Conservation (phyloP, 2,329 filamentous ascomycete genomes). For the Waltergamsia citrina region DNA sequence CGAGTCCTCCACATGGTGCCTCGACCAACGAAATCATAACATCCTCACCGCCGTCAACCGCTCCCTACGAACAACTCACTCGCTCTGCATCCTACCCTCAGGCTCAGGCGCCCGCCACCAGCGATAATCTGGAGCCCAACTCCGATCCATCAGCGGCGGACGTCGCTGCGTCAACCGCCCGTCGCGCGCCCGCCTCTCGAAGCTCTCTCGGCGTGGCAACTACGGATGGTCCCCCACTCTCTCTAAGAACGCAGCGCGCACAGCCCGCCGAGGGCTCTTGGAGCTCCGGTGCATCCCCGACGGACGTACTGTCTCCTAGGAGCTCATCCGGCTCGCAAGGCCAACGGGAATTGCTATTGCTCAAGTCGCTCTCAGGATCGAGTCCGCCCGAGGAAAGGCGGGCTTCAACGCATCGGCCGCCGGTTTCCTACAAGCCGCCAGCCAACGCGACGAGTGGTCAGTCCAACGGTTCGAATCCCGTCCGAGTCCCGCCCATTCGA, state of each 20-base stretch:
- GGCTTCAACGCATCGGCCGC: conserved; percentile 29
- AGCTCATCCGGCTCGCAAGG: conserved; percentile 18
- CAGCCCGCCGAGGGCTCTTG: conserved; percentile 12
- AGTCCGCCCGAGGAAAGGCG: conserved; percentile 34
- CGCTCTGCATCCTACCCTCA: conserved; percentile 2
- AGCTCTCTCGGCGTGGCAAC: conserved; percentile 23
- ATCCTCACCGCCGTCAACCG: background rate
- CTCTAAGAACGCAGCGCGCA: conserved; percentile 20
- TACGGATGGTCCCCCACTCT: conserved; percentile 18
- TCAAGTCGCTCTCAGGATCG: conserved; percentile 28
- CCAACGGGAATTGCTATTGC: conserved; percentile 37
- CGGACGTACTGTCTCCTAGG: conserved; percentile 4
- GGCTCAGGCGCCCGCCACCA: background rate
- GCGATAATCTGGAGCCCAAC: conserved; percentile 6
- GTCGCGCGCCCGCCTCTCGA: conserved; percentile 27
- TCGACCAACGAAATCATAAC: conserved; percentile 3
- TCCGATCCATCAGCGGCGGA: conserved; percentile 13
- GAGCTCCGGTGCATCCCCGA: background rate
- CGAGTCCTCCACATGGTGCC: conserved; percentile 1
- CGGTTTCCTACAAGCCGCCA: conserved; percentile 39
- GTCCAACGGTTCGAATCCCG: conserved; percentile 18
- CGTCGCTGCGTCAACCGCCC: conserved; percentile 20
- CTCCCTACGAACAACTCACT: conserved; percentile 2
- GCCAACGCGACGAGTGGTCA: conserved; percentile 12
- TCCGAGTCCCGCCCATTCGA: conserved; percentile 43